phyloP scores from a whole-genome alignment of 139 green algal species.

The Chlorella sorokiniana region DNA sequence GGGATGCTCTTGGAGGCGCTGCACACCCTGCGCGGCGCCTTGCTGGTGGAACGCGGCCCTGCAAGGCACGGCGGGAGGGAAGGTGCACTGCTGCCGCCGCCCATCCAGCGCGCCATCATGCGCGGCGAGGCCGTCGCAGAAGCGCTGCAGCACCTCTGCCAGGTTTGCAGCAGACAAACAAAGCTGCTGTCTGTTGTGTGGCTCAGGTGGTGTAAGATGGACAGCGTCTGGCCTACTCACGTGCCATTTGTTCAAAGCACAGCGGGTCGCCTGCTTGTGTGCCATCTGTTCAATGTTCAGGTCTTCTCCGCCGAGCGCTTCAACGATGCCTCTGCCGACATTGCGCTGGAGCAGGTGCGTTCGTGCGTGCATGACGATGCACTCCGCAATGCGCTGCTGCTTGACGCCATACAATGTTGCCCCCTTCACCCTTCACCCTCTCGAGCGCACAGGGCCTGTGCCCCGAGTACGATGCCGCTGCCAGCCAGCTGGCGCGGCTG shows the following conservation, averaged over 20 bases:
- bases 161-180: neutral
- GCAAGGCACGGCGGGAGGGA: neutral
- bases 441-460: slow-evolving; percentile 12
- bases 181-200: too few relatives aligned
- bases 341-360: slow-evolving; percentile 3
- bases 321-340: slow-evolving; percentile 11
- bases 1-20: slow-evolving; percentile 15
- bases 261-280: too few relatives aligned
- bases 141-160: neutral
- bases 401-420: neutral
- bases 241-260: too few relatives aligned
- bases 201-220: neutral
- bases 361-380: neutral
- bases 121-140: neutral
- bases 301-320: slow-evolving; percentile 28
- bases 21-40: neutral
- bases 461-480: slow-evolving; percentile 27
- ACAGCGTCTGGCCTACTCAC: neutral
- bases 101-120: slow-evolving; percentile 7
- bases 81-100: neutral
- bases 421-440: neutral
- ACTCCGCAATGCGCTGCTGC: neutral
- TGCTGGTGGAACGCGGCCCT: neutral
- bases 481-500: neutral
- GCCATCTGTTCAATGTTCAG: neutral